Conservation (phyloP, 148 eudicot genomes). For the Arbutus unedo region DNA sequence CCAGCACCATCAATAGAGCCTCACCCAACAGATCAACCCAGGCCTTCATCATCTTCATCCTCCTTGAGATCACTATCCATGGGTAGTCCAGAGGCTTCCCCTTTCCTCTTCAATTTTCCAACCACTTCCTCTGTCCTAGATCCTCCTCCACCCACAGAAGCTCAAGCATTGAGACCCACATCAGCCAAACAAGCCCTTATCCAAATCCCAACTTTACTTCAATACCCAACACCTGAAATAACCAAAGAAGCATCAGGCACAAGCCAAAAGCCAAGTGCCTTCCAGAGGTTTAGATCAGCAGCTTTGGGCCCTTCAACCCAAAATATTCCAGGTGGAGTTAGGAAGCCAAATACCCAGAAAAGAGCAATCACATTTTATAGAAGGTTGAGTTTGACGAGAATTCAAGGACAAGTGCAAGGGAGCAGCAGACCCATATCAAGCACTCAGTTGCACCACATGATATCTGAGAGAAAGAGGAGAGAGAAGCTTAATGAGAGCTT, state of each 20-base stretch:
- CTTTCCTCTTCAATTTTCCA: conserved; percentile 37
- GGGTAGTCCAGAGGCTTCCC: conserved; percentile 48
- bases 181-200: conserved; percentile 14
- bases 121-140: conserved; percentile 14
- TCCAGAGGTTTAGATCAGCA: conserved; percentile 36
- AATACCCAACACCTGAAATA: conserved; percentile 37
- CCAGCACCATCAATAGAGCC: conserved; percentile 21
- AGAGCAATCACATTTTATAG: conserved; percentile 41
- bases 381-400: conserved; percentile 33
- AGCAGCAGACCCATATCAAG: conserved; percentile 37
- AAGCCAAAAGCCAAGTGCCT: conserved; percentile 41
- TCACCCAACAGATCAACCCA: conserved; percentile 31
- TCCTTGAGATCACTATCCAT: conserved; percentile 30
- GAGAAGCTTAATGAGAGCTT: conserved; percentile 89
- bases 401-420: conserved; percentile 27
- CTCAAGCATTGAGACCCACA: conserved; percentile 19
- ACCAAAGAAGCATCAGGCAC: conserved; percentile 51
- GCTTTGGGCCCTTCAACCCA: conserved; percentile 2
- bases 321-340: conserved; percentile 10
- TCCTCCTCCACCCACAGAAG: conserved; percentile 10
- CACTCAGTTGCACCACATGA: conserved; percentile 76
- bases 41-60: conserved; percentile 52
- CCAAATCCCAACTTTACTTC: conserved; percentile 24
- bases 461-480: conserved; percentile 73
- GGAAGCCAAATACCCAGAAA: conserved; percentile 46